Evolutionary conservation across 2,329 filamentous ascomycete genomes (phyloP).

Genomic region (Penicillium sp.): DNA sequence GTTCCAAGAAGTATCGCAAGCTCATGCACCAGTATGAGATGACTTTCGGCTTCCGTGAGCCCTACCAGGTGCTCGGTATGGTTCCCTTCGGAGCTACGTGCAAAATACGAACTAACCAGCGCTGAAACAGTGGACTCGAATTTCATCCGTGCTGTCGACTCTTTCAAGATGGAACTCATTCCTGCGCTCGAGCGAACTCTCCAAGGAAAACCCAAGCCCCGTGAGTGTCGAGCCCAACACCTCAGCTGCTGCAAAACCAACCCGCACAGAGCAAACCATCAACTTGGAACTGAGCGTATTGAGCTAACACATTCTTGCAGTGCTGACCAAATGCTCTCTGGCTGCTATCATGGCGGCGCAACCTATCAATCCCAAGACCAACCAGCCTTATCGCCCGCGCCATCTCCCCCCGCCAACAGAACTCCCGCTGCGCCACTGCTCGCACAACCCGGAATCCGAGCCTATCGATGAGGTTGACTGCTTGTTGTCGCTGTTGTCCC

Average conservation of each 20-base stretch:
- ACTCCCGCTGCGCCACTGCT: conserved; percentile 52
- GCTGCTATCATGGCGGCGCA: conserved; percentile 48
- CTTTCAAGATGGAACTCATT: conserved; percentile 88
- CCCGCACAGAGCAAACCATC: background rate
- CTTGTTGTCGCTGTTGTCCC: conserved; percentile 49
- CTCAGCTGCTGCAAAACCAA: background rate
- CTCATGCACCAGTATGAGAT: conserved; percentile 91
- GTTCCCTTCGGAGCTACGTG: conserved; percentile 10
- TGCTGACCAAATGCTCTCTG: conserved; percentile 72
- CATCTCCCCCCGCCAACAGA: conserved; percentile 51
- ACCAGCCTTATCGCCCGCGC: conserved; percentile 44
- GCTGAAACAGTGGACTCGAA: conserved; percentile 71
- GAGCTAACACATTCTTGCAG: conserved; percentile 46
- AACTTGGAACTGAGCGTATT: background rate
- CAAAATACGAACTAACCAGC: conserved; percentile 18
- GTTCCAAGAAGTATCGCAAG: conserved; percentile 78
- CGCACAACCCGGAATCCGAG: conserved; percentile 47
- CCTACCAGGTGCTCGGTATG: conserved; percentile 83
- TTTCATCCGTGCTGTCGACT: conserved; percentile 78
- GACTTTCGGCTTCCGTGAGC: conserved; percentile 87
- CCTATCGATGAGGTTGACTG: conserved; percentile 51
- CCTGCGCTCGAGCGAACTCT: conserved; percentile 78
- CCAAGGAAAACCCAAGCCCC: conserved; percentile 82
- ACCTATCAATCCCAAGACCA: conserved; percentile 43
- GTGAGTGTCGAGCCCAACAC: conserved; percentile 52